A percentile compares a stretch with the other conserved stretches of the same genome.
Conservation (phyloP, 2,329 filamentous ascomycete species). For the Dothidotthia symphoricarpi region DNA sequence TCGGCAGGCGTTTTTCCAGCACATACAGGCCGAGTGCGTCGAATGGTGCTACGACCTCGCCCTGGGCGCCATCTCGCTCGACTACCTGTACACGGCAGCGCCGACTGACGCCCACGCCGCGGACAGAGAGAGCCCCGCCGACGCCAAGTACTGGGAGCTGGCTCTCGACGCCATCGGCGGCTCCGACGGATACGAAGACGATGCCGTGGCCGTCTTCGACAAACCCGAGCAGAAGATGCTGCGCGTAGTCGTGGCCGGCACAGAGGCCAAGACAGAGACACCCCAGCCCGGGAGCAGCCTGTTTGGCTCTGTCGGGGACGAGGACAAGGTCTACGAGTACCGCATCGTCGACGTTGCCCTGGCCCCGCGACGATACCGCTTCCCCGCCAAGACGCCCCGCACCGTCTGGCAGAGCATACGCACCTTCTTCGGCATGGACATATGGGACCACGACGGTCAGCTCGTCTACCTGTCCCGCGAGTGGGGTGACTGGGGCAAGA, state of each 20-base stretch:
- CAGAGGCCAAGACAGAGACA: constrained; percentile 8
- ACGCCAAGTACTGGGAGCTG: constrained; percentile 28
- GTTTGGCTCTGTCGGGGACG: constrained; percentile 14
- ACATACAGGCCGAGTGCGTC: constrained; percentile 5
- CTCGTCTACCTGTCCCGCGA: constrained; percentile 29
- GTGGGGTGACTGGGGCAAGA: constrained; percentile 35
- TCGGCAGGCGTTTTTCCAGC: neutral
- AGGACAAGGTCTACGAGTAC: constrained; percentile 24
- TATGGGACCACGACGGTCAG: constrained; percentile 24
- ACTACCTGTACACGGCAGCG: constrained; percentile 28
- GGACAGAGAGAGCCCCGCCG: constrained; percentile 9
- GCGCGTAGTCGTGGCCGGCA: constrained; percentile 26
- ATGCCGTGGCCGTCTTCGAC: constrained; percentile 16
- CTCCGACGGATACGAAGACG: constrained; percentile 5
- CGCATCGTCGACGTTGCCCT: constrained; percentile 26
- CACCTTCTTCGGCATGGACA: constrained; percentile 31
- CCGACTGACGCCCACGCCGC: constrained; percentile 8
- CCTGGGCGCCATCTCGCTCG: constrained; percentile 8
- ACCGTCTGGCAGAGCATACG: constrained; percentile 20
- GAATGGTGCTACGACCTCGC: constrained; percentile 21
- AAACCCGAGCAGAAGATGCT: constrained; percentile 26
- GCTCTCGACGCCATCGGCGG: constrained; percentile 33
- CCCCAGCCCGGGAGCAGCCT: constrained; percentile 16
- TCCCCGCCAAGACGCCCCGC: constrained; percentile 7
- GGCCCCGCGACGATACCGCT: constrained; percentile 22